phyloP scores from a whole-genome alignment of 352 stramenopile genomes.

The Phytophthora nicotianae region DNA sequence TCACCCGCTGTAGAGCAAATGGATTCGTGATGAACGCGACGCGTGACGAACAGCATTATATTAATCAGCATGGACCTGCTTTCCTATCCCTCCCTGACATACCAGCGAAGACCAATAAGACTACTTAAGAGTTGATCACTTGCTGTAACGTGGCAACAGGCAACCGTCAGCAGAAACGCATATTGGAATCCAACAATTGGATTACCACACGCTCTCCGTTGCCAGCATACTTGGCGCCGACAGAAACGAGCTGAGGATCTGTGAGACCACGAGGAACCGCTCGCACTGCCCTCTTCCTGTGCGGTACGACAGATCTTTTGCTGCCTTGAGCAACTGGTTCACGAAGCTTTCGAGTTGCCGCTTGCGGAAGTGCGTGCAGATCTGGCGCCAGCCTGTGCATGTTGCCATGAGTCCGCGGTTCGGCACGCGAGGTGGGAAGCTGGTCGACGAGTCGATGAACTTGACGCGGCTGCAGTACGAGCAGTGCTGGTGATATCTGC shows the following conservation, averaged over 20 bases:
- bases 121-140: neutral
- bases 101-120: neutral
- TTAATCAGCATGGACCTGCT: conserved; percentile 1
- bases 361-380: conserved; percentile 33
- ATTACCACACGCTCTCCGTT: conserved; percentile 31
- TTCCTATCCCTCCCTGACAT: neutral
- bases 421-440: conserved; percentile 56
- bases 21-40: neutral
- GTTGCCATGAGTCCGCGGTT: conserved; percentile 27
- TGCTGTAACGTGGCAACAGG: neutral
- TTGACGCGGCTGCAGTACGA: conserved; percentile 54
- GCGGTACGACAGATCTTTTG: conserved; percentile 58
- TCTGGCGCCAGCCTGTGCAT: conserved; percentile 22
- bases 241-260: conserved; percentile 65
- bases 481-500: conserved; percentile 52
- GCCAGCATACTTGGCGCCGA: conserved; percentile 34
- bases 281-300: conserved; percentile 40
- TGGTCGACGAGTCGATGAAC: conserved; percentile 43
- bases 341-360: conserved; percentile 48
- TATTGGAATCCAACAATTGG: too few relatives aligned
- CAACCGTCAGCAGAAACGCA: neutral
- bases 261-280: conserved; percentile 51
- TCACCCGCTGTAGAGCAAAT: neutral
- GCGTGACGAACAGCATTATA: conserved; percentile 5
- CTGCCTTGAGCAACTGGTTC: conserved; percentile 43